Percentiles rank a stretch among this genome's conserved stretches.
Evolutionary conservation across 768 basidiomycete species (phyloP).

Genomic region (Russula dissimulans): DNA sequence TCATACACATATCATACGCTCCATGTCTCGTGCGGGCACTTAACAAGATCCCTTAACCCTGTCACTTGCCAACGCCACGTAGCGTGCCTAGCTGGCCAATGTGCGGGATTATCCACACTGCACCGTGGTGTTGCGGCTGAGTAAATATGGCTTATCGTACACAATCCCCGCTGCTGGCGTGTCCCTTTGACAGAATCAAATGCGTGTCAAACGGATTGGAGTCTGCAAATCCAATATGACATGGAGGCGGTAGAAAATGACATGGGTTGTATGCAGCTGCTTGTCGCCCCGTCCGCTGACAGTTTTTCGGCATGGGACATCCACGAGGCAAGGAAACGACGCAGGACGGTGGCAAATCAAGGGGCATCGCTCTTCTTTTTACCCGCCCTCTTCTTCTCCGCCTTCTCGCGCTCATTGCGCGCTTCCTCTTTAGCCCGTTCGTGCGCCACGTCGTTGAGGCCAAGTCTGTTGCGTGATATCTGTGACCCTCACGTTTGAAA

Average conservation of each 20-base stretch:
- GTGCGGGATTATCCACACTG: background rate
- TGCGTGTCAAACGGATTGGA: background rate
- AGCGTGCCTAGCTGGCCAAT: background rate
- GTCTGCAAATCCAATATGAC: background rate
- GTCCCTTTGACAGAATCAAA: background rate
- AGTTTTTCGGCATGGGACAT: background rate
- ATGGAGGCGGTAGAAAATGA: background rate
- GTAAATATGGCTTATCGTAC: background rate
- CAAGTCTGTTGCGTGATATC: slow-evolving; percentile 88
- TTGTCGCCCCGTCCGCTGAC: background rate
- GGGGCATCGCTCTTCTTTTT: slow-evolving; percentile 27
- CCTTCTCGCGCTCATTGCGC: slow-evolving; percentile 42
- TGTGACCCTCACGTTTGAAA: slow-evolving; percentile 25
- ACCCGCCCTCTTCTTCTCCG: slow-evolving; percentile 41
- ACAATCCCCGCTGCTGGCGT: too few species aligned
- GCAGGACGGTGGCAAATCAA: background rate
- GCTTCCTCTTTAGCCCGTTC: slow-evolving; percentile 67
- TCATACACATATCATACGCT: too few species aligned
- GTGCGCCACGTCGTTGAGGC: slow-evolving; percentile 83
- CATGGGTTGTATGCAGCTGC: background rate
- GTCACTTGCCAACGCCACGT: background rate
- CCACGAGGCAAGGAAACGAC: background rate
- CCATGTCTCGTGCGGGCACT: background rate
- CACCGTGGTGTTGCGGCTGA: background rate
- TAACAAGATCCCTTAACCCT: background rate